A percentile compares a stretch with the other conserved stretches of the same genome.
These are phyloP conservation scores for Phytophthora multivora DNA, from an alignment of 352 stramenopile genomes.

Conservation along the genomic window DNA sequence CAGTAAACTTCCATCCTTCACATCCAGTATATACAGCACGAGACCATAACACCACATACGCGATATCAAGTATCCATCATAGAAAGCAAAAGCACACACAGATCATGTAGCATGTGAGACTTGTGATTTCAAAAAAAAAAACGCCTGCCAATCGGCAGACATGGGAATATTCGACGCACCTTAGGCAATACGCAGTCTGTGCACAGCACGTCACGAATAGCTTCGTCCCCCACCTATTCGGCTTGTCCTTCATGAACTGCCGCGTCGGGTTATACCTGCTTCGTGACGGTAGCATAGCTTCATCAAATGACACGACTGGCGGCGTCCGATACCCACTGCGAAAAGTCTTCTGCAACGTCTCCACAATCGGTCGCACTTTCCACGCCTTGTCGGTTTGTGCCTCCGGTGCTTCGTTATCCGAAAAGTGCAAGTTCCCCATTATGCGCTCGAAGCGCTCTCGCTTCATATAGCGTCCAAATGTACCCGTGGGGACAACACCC, in stretches of 20 bases:
- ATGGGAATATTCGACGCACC: not conserved
- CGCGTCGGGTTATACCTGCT: not conserved
- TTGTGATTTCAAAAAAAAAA: not conserved
- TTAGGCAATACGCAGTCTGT: not conserved
- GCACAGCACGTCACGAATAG: not conserved
- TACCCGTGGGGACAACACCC: not conserved
- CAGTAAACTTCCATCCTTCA: not conserved
- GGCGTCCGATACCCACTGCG: not conserved
- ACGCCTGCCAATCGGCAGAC: not conserved
- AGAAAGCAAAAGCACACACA: too few relatives aligned
- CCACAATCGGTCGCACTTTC: not conserved
- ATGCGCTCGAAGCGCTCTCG: not conserved
- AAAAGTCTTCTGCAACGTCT: not conserved
- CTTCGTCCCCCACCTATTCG: not conserved
- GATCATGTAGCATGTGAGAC: too few relatives aligned
- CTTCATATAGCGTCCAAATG: not conserved
- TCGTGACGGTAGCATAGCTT: not conserved
- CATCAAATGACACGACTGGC: not conserved
- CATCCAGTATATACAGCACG: not conserved
- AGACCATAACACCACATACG: not conserved
- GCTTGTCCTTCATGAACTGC: not conserved
- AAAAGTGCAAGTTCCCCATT: not conserved
- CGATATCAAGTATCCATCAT: too few relatives aligned
- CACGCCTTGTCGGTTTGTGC: not conserved
- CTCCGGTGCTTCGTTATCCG: not conserved